Evolutionary conservation across 2,329 filamentous ascomycete genomes (phyloP).

Genomic region (Massarina eburnea): DNA sequence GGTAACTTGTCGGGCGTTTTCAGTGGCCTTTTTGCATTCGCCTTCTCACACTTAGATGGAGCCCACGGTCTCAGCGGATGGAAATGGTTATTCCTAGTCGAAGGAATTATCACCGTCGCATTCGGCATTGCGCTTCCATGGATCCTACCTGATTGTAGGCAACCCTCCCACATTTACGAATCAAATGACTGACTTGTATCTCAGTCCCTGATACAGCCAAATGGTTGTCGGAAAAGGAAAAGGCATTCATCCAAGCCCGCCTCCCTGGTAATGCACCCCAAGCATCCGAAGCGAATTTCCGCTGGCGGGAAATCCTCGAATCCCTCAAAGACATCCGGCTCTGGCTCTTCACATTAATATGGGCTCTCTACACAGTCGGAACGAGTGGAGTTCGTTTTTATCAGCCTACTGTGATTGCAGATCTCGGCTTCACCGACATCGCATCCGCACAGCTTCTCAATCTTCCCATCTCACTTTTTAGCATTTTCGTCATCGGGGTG

Average conservation of each 20-base stretch:
- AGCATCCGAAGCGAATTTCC: slow-evolving; percentile 47
- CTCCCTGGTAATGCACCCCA: slow-evolving; percentile 47
- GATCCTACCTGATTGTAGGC: slow-evolving; percentile 13
- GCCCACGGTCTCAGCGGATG: slow-evolving; percentile 50
- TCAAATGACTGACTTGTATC: background rate
- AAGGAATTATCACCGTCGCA: slow-evolving; percentile 15
- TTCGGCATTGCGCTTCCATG: slow-evolving; percentile 14
- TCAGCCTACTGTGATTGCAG: slow-evolving; percentile 30
- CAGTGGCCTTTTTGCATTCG: slow-evolving; percentile 57
- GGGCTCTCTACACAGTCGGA: slow-evolving; percentile 44
- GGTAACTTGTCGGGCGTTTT: slow-evolving; percentile 60
- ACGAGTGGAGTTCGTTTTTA: slow-evolving; percentile 21
- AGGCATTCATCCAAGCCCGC: slow-evolving; percentile 51
- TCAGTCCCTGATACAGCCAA: slow-evolving; percentile 20
- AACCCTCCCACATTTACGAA: background rate
- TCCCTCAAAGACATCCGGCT: slow-evolving; percentile 54
- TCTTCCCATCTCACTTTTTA: slow-evolving; percentile 14
- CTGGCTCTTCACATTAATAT: slow-evolving; percentile 51
- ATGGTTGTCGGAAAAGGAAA: slow-evolving; percentile 42
- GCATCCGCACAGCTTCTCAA: slow-evolving; percentile 15
- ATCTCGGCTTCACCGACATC: slow-evolving; percentile 16
- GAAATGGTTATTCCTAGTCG: slow-evolving; percentile 24
- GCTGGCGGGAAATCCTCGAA: slow-evolving; percentile 50
- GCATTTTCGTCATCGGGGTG: slow-evolving; percentile 54
- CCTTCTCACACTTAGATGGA: slow-evolving; percentile 61